A percentile compares a stretch with the other conserved stretches of the same genome.
phyloP scores from a whole-genome alignment of 2,329 filamentous ascomycete genomes.

The Didymella pomorum region DNA sequence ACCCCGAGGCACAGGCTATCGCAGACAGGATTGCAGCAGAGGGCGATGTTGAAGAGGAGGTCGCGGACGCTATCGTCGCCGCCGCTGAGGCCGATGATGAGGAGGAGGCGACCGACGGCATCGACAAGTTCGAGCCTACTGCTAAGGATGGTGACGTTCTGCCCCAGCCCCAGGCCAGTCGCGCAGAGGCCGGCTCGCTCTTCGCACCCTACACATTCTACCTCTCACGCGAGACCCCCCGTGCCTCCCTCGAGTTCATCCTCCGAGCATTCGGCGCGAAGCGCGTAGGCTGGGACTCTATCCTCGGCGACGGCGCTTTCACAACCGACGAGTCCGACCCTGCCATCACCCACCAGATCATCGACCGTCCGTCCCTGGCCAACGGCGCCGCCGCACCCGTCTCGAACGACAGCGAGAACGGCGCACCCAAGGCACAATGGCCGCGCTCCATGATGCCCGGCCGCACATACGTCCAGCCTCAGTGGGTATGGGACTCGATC shows the following conservation, averaged over 20 bases:
- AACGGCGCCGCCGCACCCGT: constrained; percentile 51
- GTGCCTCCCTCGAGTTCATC: constrained; percentile 89
- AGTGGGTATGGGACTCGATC: constrained; percentile 98
- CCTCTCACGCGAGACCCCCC: constrained; percentile 90
- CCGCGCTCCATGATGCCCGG: constrained; percentile 84
- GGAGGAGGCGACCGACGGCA: constrained; percentile 57
- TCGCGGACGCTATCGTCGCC: constrained; percentile 34
- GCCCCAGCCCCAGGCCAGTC: constrained; percentile 75
- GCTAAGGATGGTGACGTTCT: constrained; percentile 86
- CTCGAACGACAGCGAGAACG: constrained; percentile 62
- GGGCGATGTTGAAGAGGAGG: constrained; percentile 50
- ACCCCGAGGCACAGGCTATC: constrained; percentile 58
- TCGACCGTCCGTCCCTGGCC: constrained; percentile 81
- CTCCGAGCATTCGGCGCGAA: constrained; percentile 95
- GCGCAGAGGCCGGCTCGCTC: constrained; percentile 73
- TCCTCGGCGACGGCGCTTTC: constrained; percentile 90
- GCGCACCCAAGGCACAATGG: constrained; percentile 56
- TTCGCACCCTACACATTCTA: constrained; percentile 92
- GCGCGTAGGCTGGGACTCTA: constrained; percentile 91
- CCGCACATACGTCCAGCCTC: constrained; percentile 90
- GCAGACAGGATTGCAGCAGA: constrained; percentile 56
- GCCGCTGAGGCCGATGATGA: constrained; percentile 38
- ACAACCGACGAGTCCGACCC: constrained; percentile 88
- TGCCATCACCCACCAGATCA: constrained; percentile 93
- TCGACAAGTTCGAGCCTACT: constrained; percentile 90